Percentiles rank a stretch among this genome's conserved stretches.
phyloP scores from a whole-genome alignment of 345 rosid species.

The Eucalyptus pauciflora region DNA sequence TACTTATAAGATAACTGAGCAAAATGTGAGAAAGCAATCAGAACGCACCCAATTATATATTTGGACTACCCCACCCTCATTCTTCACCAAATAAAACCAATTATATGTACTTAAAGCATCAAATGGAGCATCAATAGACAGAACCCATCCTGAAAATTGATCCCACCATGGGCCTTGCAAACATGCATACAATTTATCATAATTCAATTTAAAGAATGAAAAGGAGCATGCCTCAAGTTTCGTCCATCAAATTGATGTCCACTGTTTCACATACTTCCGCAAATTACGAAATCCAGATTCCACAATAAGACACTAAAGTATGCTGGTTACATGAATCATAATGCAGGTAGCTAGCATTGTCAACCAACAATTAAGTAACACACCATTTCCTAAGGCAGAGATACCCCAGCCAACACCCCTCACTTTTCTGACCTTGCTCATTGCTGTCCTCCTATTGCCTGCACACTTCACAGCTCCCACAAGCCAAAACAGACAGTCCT shows the following conservation, averaged over 20 bases:
- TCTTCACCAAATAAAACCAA: not conserved
- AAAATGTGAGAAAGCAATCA: not conserved
- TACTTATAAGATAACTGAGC: not conserved
- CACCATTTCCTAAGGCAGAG: slow-evolving; percentile 93
- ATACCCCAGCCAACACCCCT: slow-evolving; percentile 97
- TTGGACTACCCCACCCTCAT: not conserved
- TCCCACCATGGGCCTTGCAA: not conserved
- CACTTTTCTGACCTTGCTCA: slow-evolving; percentile 74
- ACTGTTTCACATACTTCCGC: not conserved
- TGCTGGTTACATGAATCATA: not conserved
- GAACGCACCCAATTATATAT: not conserved
- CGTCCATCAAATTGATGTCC: not conserved
- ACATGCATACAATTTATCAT: not conserved
- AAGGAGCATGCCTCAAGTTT: not conserved
- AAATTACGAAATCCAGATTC: not conserved
- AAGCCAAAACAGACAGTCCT: not conserved
- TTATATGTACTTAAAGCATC: not conserved
- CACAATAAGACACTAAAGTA: not conserved
- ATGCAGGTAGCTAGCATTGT: not conserved
- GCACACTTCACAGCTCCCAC: slow-evolving; percentile 54
- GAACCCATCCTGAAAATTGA: not conserved
- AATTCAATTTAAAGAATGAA: not conserved
- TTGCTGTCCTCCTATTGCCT: slow-evolving; percentile 96
- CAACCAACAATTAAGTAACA: not conserved
- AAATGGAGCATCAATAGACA: not conserved